Conservation (phyloP, 805 yeast genomes). For the Suhomyces sp. region DNA sequence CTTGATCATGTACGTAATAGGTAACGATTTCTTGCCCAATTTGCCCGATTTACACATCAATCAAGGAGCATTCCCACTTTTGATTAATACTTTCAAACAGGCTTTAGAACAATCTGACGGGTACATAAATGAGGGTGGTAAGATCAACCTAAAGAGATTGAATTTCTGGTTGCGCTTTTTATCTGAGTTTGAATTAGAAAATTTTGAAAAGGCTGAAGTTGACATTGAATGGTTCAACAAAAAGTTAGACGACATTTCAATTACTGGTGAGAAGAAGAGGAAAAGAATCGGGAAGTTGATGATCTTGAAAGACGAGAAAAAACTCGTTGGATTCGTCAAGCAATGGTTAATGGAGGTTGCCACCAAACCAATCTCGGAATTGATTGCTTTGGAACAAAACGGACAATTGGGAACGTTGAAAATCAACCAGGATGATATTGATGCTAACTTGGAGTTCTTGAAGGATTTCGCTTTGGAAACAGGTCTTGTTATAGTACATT, state of each 20-base stretch:
- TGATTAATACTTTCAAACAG: conserved; percentile 83
- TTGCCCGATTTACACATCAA: conserved; percentile 90
- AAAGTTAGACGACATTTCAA: conserved; percentile 74
- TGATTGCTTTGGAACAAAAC: conserved; percentile 29
- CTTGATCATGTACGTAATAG: conserved; percentile 88
- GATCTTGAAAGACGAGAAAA: conserved; percentile 69
- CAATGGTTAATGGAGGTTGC: conserved; percentile 47
- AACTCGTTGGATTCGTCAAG: conserved; percentile 56
- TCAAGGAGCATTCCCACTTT: conserved; percentile 94
- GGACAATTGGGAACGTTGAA: conserved; percentile 25
- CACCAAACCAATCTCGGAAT: conserved; percentile 29
- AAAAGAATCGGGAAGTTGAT: conserved; percentile 62
- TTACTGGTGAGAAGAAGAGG: conserved; percentile 68
- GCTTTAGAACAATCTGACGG: conserved; percentile 74
- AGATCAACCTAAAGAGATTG: conserved; percentile 70
- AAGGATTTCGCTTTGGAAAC: conserved; percentile 63
- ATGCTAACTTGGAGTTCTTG: conserved; percentile 56
- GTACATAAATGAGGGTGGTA: conserved; percentile 79
- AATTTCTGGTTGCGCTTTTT: conserved; percentile 72
- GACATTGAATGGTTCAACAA: conserved; percentile 92
- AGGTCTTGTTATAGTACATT: conserved; percentile 65
- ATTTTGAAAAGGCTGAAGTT: conserved; percentile 78
- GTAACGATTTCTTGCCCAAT: conserved; percentile 96
- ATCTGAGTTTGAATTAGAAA: conserved; percentile 76
- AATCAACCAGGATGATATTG: conserved; percentile 47